These are phyloP conservation scores for Austroboletus olivaceoglutinosus DNA, from an alignment of 1,284 basidiomycete species.

Conservation along the genomic window DNA sequence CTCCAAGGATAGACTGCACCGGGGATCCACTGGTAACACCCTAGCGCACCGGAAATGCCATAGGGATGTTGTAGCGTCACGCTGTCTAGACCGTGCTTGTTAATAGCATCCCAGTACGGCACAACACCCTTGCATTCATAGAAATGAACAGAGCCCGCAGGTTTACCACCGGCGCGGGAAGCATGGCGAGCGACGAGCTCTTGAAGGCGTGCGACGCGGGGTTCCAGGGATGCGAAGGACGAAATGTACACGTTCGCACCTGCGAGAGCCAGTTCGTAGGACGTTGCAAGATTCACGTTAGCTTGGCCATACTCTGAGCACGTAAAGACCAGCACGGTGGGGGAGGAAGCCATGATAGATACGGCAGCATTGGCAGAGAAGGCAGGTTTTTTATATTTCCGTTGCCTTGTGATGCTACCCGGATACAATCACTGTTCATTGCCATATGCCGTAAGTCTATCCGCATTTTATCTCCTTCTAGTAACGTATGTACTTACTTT, in stretches of 20 bases:
- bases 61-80: background rate
- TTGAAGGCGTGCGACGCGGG: background rate
- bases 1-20: background rate
- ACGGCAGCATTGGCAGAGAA: too few species aligned
- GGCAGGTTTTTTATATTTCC: too few species aligned
- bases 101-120: background rate
- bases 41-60: background rate
- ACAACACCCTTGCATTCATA: background rate
- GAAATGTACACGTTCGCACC: background rate
- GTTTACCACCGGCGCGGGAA: background rate
- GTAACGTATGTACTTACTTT: too few species aligned
- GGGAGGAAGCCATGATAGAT: background rate
- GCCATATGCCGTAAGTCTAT: too few species aligned
- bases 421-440: too few species aligned
- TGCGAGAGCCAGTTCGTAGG: slow-evolving; percentile 1
- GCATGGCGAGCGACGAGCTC: background rate
- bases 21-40: background rate
- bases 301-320: background rate
- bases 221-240: background rate
- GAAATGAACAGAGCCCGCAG: slow-evolving; percentile 1
- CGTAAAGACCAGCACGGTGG: background rate
- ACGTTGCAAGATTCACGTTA: background rate
- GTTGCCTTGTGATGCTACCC: too few species aligned
- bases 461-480: too few species aligned
- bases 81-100: background rate